A percentile compares a stretch with the other conserved stretches of the same genome.
These are phyloP conservation scores for Aspergillus bridgeri DNA, from an alignment of 495 filamentous ascomycete species.

Conservation along the genomic window DNA sequence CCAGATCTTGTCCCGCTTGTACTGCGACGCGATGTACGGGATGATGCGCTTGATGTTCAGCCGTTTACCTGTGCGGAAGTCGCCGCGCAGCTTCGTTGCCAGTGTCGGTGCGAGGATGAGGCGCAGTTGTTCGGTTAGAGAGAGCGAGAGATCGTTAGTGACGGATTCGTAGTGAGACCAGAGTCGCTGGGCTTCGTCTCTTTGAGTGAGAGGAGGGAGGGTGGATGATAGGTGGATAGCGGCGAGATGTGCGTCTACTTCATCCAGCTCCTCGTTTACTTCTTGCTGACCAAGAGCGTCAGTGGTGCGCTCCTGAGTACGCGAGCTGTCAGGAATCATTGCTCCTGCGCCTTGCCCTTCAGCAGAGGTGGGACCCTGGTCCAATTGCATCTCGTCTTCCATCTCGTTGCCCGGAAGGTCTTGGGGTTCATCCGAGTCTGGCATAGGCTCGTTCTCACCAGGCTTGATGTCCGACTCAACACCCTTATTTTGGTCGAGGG, in stretches of 20 bases:
- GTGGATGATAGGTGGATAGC: constrained; percentile 61
- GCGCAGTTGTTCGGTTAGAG: constrained; percentile 87
- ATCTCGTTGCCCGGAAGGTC: constrained; percentile 47
- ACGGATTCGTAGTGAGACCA: constrained; percentile 82
- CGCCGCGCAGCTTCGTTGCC: constrained; percentile 92
- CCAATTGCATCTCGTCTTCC: constrained; percentile 48
- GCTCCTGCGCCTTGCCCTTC: constrained; percentile 43
- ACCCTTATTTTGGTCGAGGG: constrained; percentile 80
- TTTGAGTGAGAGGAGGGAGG: constrained; percentile 38
- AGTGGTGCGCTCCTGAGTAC: constrained; percentile 29
- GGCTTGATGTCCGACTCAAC: constrained; percentile 67
- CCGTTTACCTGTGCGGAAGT: constrained; percentile 95
- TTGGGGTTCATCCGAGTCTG: constrained; percentile 57
- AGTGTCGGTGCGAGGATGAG: constrained; percentile 92
- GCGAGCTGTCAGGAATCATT: constrained; percentile 39
- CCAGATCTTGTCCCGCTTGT: constrained; percentile 99
- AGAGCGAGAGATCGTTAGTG: constrained; percentile 81
- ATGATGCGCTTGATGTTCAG: constrained; percentile 99
- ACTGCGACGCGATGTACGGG: constrained; percentile 93
- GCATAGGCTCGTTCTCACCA: constrained; percentile 49
- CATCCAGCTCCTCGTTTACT: constrained; percentile 58
- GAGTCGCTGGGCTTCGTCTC: constrained; percentile 66
- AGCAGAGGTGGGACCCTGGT: constrained; percentile 31
- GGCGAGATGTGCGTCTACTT: constrained; percentile 71
- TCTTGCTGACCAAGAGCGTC: constrained; percentile 40